Base-by-base conservation (phyloP, 2,329 filamentous ascomycete species). In the Hypocreales sp. region DNA sequence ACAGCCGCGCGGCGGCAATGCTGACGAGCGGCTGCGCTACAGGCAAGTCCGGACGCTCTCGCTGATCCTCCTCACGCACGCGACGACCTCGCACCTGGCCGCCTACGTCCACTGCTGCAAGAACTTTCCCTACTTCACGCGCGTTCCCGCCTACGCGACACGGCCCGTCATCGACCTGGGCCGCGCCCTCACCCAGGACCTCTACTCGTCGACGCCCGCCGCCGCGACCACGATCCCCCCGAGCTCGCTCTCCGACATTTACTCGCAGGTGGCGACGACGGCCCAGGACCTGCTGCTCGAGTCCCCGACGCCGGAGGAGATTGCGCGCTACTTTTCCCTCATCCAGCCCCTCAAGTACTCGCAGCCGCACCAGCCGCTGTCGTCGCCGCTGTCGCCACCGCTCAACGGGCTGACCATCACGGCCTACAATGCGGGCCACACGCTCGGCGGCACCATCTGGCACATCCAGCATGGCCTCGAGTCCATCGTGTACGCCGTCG, bases 71-170 rank as follows among this genome's bases (percentile, higher is more conserved):
- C 68, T 98, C 39, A 98, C 90, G 1, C 90, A 98, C 51, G 81
- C 90, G 35, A 98, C 87, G 1, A 70, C 82, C 27, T 74, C 82
- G 27, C 90, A 98, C 56, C 69, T 98, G 31, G 87, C 82, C 39
- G 90, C 90, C 32, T 94, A 82, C 50, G 86, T 82, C 23, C 86
- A 95, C 52, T 94, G 86, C 60, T 95, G 90, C 73, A 93, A 93
- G 54, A 78, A 94, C 51, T 79, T 95, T 36, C 84, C 90, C 24
- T 65, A 82, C 25, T 98, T 98, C 55, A 79, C 77, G 8, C 77
- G 84, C 45, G 84, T 98, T 34, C 90, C 90, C 22, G 75, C 93
- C 32, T 98, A 94, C 55, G 90, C 90, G 30, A 98, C 90, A 5
- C 75, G 76, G 21, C 90, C 90, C 8, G 84, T 98, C 40, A 86